phyloP scores from a whole-genome alignment of 139 green algal genomes.

The Chloropicon primus region DNA sequence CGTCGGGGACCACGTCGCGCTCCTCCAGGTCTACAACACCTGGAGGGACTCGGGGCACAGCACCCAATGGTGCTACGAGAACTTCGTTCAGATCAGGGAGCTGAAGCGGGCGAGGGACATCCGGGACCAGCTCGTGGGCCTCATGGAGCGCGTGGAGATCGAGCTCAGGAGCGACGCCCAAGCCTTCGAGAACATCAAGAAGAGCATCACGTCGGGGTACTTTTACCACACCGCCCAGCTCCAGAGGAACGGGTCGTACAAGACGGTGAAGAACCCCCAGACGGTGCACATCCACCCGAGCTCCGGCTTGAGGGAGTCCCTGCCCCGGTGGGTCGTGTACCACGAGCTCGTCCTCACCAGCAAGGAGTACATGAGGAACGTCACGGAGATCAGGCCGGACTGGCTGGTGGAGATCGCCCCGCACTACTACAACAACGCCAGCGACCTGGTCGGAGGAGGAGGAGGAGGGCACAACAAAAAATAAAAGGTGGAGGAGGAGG shows the following conservation, averaged over 20 bases:
- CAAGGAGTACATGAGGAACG: conserved; percentile 95
- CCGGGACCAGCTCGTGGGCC: conserved; percentile 82
- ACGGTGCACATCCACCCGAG: conserved; percentile 91
- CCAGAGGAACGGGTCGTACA: conserved; percentile 78
- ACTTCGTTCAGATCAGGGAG: conserved; percentile 83
- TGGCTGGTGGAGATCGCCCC: conserved; percentile 95
- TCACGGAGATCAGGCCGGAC: conserved; percentile 85
- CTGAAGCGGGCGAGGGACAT: conserved; percentile 96
- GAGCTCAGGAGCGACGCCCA: conserved; percentile 54
- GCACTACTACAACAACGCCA: conserved; percentile 86
- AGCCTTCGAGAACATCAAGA: conserved; percentile 56
- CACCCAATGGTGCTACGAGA: conserved; percentile 89
- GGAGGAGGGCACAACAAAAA: neutral
- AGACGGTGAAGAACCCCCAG: conserved; percentile 90
- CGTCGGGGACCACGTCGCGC: conserved; percentile 86
- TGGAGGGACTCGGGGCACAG: conserved; percentile 48
- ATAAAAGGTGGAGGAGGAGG: neutral
- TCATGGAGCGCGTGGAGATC: conserved; percentile 95
- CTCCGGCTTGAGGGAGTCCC: conserved; percentile 53
- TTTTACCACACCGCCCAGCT: conserved; percentile 90
- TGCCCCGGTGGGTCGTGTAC: conserved; percentile 63
- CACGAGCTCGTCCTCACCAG: conserved; percentile 92
- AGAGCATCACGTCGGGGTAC: conserved; percentile 57
- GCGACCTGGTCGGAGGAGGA: conserved; percentile 34
- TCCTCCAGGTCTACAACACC: conserved; percentile 67